Evolutionary conservation across 2,329 filamentous ascomycete species (phyloP).

Genomic region (Penicillium sp.): DNA sequence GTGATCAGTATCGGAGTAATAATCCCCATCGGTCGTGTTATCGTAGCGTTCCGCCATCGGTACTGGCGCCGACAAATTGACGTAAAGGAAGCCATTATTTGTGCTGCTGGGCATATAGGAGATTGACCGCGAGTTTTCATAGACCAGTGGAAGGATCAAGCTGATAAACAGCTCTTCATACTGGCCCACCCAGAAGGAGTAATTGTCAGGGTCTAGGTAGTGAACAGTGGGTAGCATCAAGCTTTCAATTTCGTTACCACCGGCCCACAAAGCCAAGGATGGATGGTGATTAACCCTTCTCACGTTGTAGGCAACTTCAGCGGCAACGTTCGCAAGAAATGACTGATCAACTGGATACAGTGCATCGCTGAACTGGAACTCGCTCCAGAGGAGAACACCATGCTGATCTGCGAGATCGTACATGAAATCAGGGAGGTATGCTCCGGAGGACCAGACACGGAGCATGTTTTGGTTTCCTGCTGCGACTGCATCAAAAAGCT

Average conservation of each 20-base stretch:
- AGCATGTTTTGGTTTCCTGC: slow-evolving; percentile 64
- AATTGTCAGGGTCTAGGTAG: slow-evolving; percentile 46
- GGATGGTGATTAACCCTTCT: slow-evolving; percentile 61
- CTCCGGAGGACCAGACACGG: slow-evolving; percentile 60
- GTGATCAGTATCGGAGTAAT: slow-evolving; percentile 61
- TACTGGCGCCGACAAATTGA: slow-evolving; percentile 53
- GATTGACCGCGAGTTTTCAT: slow-evolving; percentile 58
- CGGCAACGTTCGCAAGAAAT: slow-evolving; percentile 56
- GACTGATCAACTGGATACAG: slow-evolving; percentile 55
- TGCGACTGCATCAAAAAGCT: slow-evolving; percentile 55
- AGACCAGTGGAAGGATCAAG: slow-evolving; percentile 55
- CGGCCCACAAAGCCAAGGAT: slow-evolving; percentile 54
- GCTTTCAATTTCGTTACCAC: slow-evolving; percentile 61
- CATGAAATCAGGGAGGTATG: slow-evolving; percentile 61
- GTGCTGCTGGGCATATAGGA: slow-evolving; percentile 61
- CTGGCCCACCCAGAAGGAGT: slow-evolving; percentile 46
- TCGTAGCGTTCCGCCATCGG: slow-evolving; percentile 58
- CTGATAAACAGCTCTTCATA: slow-evolving; percentile 60
- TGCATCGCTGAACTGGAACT: slow-evolving; percentile 62
- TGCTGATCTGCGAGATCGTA: slow-evolving; percentile 62
- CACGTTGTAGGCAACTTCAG: slow-evolving; percentile 60
- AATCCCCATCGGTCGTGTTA: slow-evolving; percentile 51
- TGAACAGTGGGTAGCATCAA: slow-evolving; percentile 49
- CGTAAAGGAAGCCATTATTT: slow-evolving; percentile 55
- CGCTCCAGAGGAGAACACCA: slow-evolving; percentile 61